Evolutionary conservation across 2,329 filamentous ascomycete species (phyloP).

Genomic region (Malbranchea cinnamomea): DNA sequence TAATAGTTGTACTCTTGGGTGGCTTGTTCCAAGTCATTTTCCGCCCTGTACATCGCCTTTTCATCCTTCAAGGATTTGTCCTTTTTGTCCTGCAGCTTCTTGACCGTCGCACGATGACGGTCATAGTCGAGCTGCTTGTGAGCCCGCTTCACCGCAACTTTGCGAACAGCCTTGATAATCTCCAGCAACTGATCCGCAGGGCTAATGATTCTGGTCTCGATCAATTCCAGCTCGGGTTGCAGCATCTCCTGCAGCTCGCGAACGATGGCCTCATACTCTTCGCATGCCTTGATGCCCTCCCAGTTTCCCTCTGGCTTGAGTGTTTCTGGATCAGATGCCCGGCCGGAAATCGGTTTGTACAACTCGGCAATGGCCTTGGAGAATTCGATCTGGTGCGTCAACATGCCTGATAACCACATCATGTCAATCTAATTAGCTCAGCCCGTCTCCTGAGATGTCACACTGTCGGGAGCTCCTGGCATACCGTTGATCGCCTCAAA

Average conservation of each 20-base stretch:
- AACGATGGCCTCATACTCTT: conserved; percentile 88
- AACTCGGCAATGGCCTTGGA: conserved; percentile 90
- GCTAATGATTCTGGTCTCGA: conserved; percentile 76
- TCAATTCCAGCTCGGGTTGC: conserved; percentile 91
- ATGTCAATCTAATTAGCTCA: conserved; percentile 5
- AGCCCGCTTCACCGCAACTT: conserved; percentile 74
- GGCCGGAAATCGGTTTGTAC: conserved; percentile 95
- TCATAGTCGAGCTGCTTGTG: conserved; percentile 98
- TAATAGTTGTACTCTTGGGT: conserved; percentile 97
- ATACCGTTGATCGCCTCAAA: conserved; percentile 86
- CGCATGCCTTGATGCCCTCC: conserved; percentile 86
- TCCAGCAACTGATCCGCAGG: conserved; percentile 87
- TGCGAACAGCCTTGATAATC: conserved; percentile 89
- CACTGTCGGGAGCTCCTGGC: conserved; percentile 8
- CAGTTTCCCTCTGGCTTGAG: conserved; percentile 70
- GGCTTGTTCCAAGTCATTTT: conserved; percentile 76
- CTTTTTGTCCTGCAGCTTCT: conserved; percentile 96
- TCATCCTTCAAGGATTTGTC: conserved; percentile 93
- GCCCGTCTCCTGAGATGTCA: neutral
- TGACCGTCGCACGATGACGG: conserved; percentile 63
- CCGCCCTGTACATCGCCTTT: conserved; percentile 90
- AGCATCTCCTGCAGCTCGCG: conserved; percentile 79
- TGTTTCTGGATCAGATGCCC: conserved; percentile 82
- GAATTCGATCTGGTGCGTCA: conserved; percentile 94
- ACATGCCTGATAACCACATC: conserved; percentile 49